A percentile compares a stretch with the other conserved stretches of the same genome.
Evolutionary conservation across 1,284 basidiomycete species (phyloP).

Genomic region (Marasmius oreades): DNA sequence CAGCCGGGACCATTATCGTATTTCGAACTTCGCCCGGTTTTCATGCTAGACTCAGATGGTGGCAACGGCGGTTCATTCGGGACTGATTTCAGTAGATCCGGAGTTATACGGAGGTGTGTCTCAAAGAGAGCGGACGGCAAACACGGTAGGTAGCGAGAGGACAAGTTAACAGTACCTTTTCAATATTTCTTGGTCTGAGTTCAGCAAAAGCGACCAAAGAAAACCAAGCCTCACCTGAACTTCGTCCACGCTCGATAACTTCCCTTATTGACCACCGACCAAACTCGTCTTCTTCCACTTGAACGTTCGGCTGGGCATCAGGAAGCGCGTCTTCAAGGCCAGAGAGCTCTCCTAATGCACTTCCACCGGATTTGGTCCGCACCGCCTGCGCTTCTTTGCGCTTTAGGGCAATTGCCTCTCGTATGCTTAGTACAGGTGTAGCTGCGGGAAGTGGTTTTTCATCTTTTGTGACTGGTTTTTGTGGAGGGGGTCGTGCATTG

Average conservation of each 20-base stretch:
- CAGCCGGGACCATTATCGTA: constrained; percentile 49
- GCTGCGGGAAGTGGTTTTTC: constrained; percentile 1
- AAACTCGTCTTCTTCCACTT: constrained; percentile 53
- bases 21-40: constrained; percentile 30
- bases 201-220: constrained; percentile 32
- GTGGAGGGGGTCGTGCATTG: constrained; percentile 1
- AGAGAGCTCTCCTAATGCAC: constrained; percentile 38
- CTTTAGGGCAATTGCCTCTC: constrained; percentile 23
- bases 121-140: constrained; percentile 77
- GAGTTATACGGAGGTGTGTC: constrained; percentile 68
- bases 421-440: constrained; percentile 6
- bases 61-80: constrained; percentile 58
- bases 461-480: constrained; percentile 8
- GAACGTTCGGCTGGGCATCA: constrained; percentile 20
- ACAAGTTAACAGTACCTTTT: constrained; percentile 68
- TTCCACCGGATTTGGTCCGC: constrained; percentile 37
- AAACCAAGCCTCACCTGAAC: constrained; percentile 54
- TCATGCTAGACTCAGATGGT: constrained; percentile 30
- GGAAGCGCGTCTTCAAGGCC: constrained; percentile 47
- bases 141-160: constrained; percentile 64
- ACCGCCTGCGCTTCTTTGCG: constrained; percentile 73
- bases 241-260: constrained; percentile 71
- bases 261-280: constrained; percentile 70
- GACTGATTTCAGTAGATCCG: constrained; percentile 60
- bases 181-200: constrained; percentile 34